phyloP scores from a whole-genome alignment of 352 stramenopile species.

The Globisporangium canariense region DNA sequence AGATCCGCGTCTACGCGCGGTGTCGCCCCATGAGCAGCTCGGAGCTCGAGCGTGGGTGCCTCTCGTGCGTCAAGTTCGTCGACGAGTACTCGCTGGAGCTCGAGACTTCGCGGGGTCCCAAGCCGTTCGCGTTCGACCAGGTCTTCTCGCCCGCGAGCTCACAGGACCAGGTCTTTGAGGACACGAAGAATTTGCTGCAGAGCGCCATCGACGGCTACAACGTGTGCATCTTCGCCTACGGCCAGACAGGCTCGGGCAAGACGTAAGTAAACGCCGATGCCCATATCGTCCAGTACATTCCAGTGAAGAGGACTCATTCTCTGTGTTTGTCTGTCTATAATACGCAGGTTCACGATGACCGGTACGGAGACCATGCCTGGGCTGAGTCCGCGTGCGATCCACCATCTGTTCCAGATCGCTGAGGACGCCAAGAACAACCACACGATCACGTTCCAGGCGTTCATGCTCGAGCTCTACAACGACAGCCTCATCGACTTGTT shows the following conservation, averaged over 20 bases:
- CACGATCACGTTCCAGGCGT: conserved; percentile 72
- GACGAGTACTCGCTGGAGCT: conserved; percentile 88
- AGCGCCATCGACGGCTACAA: conserved; percentile 90
- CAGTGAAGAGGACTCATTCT: too few relatives aligned
- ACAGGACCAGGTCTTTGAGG: conserved; percentile 89
- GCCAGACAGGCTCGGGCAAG: conserved; percentile 91
- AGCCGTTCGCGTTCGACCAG: conserved; percentile 89
- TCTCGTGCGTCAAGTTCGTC: conserved; percentile 57
- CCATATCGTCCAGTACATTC: too few relatives aligned
- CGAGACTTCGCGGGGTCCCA: conserved; percentile 66
- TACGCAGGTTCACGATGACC: conserved; percentile 86
- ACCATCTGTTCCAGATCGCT: conserved; percentile 79
- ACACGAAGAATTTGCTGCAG: conserved; percentile 91
- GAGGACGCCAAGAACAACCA: conserved; percentile 50
- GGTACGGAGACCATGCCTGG: conserved; percentile 65
- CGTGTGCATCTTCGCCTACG: conserved; percentile 93
- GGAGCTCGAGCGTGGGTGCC: conserved; percentile 78
- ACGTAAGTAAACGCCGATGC: conserved; percentile 26
- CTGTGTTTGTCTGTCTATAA: too few relatives aligned
- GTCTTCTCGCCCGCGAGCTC: conserved; percentile 80
- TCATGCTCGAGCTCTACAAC: conserved; percentile 93
- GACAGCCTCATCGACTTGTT: conserved; percentile 89
- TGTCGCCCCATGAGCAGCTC: conserved; percentile 89
- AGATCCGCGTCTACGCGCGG: conserved; percentile 91
- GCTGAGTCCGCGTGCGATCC: conserved; percentile 84